Conservation (phyloP, 129 eudicot genomes). For the Tagetes patula region DNA sequence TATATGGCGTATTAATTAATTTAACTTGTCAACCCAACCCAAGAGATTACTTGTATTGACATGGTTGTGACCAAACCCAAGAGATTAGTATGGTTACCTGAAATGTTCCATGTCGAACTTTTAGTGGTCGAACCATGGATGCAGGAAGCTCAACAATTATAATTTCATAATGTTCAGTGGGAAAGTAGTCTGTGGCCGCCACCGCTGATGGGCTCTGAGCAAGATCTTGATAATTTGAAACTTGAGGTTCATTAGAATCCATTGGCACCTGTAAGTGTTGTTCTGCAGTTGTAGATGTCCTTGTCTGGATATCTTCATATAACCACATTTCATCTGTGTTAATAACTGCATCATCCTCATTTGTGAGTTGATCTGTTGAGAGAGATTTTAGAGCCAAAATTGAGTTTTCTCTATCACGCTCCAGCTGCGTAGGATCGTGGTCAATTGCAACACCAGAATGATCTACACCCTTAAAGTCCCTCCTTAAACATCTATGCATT, state of each 20-base stretch:
- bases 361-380: slow-evolving; percentile 38
- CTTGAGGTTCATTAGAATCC: slow-evolving; percentile 52
- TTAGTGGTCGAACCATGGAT: slow-evolving; percentile 78
- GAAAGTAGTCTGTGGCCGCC: slow-evolving; percentile 66
- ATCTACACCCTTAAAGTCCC: slow-evolving; percentile 67
- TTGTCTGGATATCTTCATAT: slow-evolving; percentile 47
- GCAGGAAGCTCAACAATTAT: slow-evolving; percentile 84
- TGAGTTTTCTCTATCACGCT: slow-evolving; percentile 49
- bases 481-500: slow-evolving; percentile 78
- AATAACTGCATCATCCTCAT: slow-evolving; percentile 61
- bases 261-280: slow-evolving; percentile 41
- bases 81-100: slow-evolving; percentile 51
- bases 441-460: slow-evolving; percentile 69
- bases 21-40: neutral
- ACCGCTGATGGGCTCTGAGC: slow-evolving; percentile 46
- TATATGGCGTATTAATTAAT: slow-evolving; percentile 1
- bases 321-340: slow-evolving; percentile 46
- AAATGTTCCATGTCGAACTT: slow-evolving; percentile 68
- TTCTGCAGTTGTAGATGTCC: slow-evolving; percentile 49
- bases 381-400: slow-evolving; percentile 72
- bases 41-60: too few species aligned
- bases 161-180: slow-evolving; percentile 73
- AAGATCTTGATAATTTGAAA: slow-evolving; percentile 47
- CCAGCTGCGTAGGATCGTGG: slow-evolving; percentile 47
- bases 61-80: too few species aligned